Evolutionary conservation across 1,284 basidiomycete species (phyloP).

Genomic region (Cutaneotrichosporon sp.): DNA sequence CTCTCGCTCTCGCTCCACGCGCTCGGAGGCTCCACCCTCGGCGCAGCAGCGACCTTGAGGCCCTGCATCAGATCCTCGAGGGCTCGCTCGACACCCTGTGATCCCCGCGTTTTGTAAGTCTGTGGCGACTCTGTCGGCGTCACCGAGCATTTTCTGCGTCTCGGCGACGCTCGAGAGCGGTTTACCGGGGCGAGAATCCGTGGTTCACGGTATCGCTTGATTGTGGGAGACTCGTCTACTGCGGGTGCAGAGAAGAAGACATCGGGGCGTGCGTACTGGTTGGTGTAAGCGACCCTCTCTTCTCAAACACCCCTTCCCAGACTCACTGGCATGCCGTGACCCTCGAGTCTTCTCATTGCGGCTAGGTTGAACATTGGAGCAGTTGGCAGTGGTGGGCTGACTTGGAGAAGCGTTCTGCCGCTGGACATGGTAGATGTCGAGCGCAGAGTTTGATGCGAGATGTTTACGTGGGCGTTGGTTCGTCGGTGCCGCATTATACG

Average conservation of each 20-base stretch:
- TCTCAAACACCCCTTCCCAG: not conserved
- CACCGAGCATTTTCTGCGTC: not conserved
- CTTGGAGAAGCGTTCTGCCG: not conserved
- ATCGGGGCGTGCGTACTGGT: not conserved
- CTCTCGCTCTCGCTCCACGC: not conserved
- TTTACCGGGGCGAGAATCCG: not conserved
- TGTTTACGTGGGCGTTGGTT: not conserved
- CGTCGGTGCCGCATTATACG: constrained; percentile 6
- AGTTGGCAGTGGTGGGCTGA: not conserved
- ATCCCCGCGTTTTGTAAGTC: not conserved
- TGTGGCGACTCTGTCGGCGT: not conserved
- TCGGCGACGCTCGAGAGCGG: not conserved
- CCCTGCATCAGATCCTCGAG: constrained; percentile 7
- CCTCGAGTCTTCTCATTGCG: constrained; percentile 3
- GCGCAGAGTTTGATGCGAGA: not conserved
- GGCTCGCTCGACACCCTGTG: constrained; percentile 3
- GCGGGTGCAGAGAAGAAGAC: not conserved
- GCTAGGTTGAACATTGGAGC: not conserved
- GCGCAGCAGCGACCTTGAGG: not conserved
- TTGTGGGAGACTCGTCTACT: not conserved
- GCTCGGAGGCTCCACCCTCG: not conserved
- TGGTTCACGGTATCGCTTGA: constrained; percentile 5
- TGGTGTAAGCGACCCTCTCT: not conserved
- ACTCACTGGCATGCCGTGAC: constrained; percentile 8
- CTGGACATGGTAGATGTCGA: not conserved